A percentile compares a stretch with the other conserved stretches of the same genome.
Conservation (phyloP, 176 grass and related monocot genomes). For the Bolboschoenus planiculmis region DNA sequence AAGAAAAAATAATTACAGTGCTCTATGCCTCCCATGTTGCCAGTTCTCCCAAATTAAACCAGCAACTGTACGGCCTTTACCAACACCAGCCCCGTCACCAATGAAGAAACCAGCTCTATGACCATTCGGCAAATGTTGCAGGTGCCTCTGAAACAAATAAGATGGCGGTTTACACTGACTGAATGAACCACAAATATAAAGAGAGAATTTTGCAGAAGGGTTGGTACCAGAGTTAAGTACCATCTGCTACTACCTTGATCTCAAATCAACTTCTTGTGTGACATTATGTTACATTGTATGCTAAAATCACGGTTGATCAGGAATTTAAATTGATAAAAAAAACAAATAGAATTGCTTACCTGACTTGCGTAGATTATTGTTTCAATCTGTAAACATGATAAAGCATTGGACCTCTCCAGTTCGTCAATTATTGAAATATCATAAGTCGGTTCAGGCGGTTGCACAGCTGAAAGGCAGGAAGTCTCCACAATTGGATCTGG, state of each 20-base stretch:
- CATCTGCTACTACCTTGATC: neutral
- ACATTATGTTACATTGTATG: neutral
- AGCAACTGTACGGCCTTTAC: slow-evolving; percentile 98
- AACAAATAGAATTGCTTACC: slow-evolving; percentile 44
- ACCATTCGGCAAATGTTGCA: slow-evolving; percentile 77
- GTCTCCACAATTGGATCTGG: slow-evolving; percentile 99
- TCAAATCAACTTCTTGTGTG: neutral
- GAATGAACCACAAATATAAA: neutral
- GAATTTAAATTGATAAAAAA: neutral
- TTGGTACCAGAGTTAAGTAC: neutral
- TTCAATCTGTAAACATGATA: slow-evolving; percentile 99
- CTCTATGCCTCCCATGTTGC: slow-evolving; percentile 85
- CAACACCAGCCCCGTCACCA: slow-evolving; percentile 97
- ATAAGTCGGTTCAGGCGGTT: slow-evolving; percentile 95
- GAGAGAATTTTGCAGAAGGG: neutral
- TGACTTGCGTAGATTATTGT: slow-evolving; percentile 96
- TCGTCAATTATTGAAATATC: slow-evolving; percentile 64
- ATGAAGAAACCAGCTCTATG: slow-evolving; percentile 96
- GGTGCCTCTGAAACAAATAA: slow-evolving; percentile 66
- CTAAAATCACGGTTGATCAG: neutral
- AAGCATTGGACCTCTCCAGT: slow-evolving; percentile 57
- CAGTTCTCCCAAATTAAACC: slow-evolving; percentile 99
- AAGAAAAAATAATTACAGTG: slow-evolving; percentile 63
- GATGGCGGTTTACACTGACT: slow-evolving; percentile 17
- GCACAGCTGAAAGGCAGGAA: slow-evolving; percentile 92